A percentile compares a stretch with the other conserved stretches of the same genome.
Conservation (phyloP, 495 filamentous ascomycete species). For the Aspergillus baeticus region DNA sequence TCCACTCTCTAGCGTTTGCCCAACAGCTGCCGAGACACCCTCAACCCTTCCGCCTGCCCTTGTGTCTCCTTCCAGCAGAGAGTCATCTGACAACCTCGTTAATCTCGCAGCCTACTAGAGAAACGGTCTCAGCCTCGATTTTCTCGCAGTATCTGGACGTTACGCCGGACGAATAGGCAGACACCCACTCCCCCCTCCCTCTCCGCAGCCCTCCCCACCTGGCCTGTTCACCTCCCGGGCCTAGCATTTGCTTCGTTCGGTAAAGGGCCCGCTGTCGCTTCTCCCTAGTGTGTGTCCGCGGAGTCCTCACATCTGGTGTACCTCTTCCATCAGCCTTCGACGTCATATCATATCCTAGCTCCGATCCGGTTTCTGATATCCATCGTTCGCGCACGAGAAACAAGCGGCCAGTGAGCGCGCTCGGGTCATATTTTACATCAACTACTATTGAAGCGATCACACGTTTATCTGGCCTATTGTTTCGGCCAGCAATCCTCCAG, state of each 20-base stretch:
- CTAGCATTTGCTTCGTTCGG: conserved; percentile 14
- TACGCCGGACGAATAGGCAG: conserved; percentile 14
- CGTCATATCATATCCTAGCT: conserved; percentile 4
- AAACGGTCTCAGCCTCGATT: conserved; percentile 14
- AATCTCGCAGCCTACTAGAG: conserved; percentile 22
- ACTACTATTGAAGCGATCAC: conserved; percentile 16
- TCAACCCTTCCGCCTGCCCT: conserved; percentile 6
- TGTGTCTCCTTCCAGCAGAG: not conserved
- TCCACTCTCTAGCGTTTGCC: not conserved
- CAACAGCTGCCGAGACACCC: conserved; percentile 13
- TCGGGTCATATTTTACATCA: not conserved
- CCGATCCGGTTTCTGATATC: not conserved
- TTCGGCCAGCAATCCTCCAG: conserved; percentile 1
- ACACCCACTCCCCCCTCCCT: conserved; percentile 15
- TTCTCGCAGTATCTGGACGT: conserved; percentile 13
- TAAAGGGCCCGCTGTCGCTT: not conserved
- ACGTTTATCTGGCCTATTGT: conserved; percentile 24
- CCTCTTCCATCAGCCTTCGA: not conserved
- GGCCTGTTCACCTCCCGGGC: conserved; percentile 4
- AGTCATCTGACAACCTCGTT: conserved; percentile 24
- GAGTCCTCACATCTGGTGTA: not conserved
- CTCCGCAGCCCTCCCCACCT: conserved; percentile 20
- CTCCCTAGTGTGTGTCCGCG: not conserved
- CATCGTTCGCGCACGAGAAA: not conserved
- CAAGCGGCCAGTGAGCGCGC: not conserved